Conservation (phyloP, 179 eudicot species). For the Patellifolia procumbens region DNA sequence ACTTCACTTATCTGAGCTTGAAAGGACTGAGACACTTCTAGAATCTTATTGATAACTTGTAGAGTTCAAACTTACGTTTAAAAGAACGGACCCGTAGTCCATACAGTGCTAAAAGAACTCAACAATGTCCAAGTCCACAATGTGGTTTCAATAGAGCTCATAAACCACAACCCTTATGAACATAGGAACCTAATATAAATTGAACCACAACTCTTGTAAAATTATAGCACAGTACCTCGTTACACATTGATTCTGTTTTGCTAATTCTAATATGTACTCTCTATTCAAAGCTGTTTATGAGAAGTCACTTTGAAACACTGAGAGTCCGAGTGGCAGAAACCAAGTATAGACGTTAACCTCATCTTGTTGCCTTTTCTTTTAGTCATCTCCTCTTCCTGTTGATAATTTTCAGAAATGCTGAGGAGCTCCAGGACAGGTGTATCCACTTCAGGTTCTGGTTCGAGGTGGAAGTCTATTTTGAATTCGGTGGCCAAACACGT, state of each 20-base stretch:
- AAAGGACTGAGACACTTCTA: too few relatives aligned
- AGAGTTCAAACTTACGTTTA: too few relatives aligned
- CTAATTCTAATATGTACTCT: not conserved
- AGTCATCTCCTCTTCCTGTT: not conserved
- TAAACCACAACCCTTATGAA: not conserved
- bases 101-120: too few relatives aligned
- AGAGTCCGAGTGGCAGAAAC: not conserved
- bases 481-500: slow-evolving; percentile 90
- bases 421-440: slow-evolving; percentile 40
- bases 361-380: not conserved
- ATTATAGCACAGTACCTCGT: not conserved
- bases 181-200: not conserved
- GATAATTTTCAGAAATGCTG: slow-evolving; percentile 49
- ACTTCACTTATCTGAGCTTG: too few relatives aligned
- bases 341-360: slow-evolving; percentile 11
- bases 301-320: too few relatives aligned
- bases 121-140: too few relatives aligned
- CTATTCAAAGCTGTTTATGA: not conserved
- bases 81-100: too few relatives aligned
- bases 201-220: too few relatives aligned
- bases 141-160: too few relatives aligned
- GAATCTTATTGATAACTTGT: too few relatives aligned
- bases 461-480: slow-evolving; percentile 78
- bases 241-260: not conserved
- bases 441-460: slow-evolving; percentile 45